Evolutionary conservation across 2,329 filamentous ascomycete genomes (phyloP), one percentile per base, ranked within the genome.

Genomic region (Orbilia blumenaviensis): DNA sequence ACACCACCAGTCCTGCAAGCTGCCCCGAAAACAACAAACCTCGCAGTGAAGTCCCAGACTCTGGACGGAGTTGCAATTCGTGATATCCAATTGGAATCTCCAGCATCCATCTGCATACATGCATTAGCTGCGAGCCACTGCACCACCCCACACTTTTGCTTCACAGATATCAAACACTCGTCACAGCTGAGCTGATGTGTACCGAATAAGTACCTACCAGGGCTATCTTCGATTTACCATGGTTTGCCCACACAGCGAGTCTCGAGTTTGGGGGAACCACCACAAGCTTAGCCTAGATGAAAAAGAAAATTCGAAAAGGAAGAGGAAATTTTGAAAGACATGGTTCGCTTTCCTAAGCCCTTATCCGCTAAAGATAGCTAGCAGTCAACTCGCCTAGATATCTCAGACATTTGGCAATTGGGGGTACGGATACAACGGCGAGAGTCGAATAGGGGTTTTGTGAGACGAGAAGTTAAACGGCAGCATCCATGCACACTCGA

Each of bases 401-500:
- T 56, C 52, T 56, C 52, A 56, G 52, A 38, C 52, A 56, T 38
- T 14, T 36, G 29, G 52, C n/a, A n/a, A n/a, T n/a, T n/a, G n/a
- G n/a, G n/a, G n/a, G n/a, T n/a, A n/a, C n/a, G 52, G 52, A 27
- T 38, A 56, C 52, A 32, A 56, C 27, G 23, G 16, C n/a, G 16
- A 23, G 50, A 48, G 36, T 54, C 16, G n/a, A 36, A 46, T 64
- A 38, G 14, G 61, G 21, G 61, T 36, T 23, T n/a, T 41, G 29
- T 41, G 42, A 36, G 25, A 67, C 50, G 36, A 58, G 52, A 66
- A n/a, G n/a, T n/a, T n/a, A n/a, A n/a, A 29, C 50, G 10, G n/a
- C 38, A 61, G 9, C 52, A 56, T 56, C 52, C 52, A 25, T 56
- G 52, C 27, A 56, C 14, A 10, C 18, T 46, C 67, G 67, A 72